These are phyloP conservation scores for Macaranga tanarius DNA, from an alignment of 441 rosid genomes.

Conservation along the genomic window DNA sequence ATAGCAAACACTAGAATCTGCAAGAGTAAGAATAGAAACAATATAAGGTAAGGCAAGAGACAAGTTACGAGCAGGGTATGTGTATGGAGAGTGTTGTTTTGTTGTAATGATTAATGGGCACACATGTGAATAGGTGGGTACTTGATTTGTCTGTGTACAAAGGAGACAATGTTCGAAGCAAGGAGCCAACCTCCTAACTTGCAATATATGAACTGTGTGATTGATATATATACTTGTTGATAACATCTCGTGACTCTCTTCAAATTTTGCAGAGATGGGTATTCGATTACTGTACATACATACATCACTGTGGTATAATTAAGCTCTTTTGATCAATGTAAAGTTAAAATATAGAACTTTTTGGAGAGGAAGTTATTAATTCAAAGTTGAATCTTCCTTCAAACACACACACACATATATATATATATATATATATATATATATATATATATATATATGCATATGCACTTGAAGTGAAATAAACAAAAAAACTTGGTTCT, in stretches of 20 bases:
- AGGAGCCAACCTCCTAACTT: conserved; percentile 30
- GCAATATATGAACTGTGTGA: conserved; percentile 13
- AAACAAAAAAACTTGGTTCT: no score
- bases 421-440: no score
- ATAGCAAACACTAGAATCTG: neutral
- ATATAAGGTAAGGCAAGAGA: conserved; percentile 28
- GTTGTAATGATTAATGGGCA: conserved; percentile 47
- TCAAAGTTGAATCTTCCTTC: no score
- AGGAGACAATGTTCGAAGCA: conserved; percentile 40
- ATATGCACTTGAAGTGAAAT: no score
- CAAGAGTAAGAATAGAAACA: neutral
- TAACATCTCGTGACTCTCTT: conserved; percentile 41
- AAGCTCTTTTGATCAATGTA: no score
- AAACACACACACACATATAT: no score
- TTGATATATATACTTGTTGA: conserved; percentile 7
- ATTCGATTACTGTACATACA: no score
- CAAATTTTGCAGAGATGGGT: neutral
- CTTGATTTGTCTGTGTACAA: conserved; percentile 41
- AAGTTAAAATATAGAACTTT: no score
- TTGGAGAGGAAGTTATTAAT: no score
- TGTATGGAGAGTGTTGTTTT: conserved; percentile 44
- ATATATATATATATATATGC: no score
- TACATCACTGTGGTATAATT: no score
- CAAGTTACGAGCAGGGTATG: conserved; percentile 29
- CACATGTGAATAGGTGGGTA: conserved; percentile 58